Base-by-base conservation (phyloP, 78 protist genomes). In the Dictyostelium brefeldianum region DNA sequence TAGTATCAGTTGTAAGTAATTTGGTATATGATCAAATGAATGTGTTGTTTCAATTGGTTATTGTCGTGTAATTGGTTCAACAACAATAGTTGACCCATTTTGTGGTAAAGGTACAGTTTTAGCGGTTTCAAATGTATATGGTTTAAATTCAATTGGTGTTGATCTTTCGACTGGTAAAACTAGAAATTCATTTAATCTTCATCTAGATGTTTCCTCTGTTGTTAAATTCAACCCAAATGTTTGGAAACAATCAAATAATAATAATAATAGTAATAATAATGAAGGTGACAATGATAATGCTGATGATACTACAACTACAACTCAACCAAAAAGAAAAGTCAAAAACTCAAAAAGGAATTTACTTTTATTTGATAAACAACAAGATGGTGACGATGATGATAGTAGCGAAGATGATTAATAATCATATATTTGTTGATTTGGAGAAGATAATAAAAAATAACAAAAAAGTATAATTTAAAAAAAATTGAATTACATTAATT, bases 91-190 rank as follows among this genome's bases (percentile, higher is more conserved):
- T 7, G 92, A 87, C 36, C 59, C 79, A 10, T 87, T 87, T 36
- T 87, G 92, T 64, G 92, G 92, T 12, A 87, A 87, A 62, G 92
- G 92, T 36, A 64, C 65, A 29, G 78, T 77, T 6, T 50, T 74
- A 2, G 92, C 84, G 0, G 54, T 65, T 1, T 83, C 92, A 12
- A 87, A 87, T 51, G 46, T 77, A 11, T 51, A 57, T 25, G 92
- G 92, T 46, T 50, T 87, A 31, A 48, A 59, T 36, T 56, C 84
- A 20, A 53, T 87, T 48, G 92, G 92, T 51, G 83, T 87, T 2
- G 92, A 87, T 77, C 27, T 87, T 5, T 56, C 92, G 8, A 48
- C 67, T 15, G 41, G 83, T 12, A 87, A 87, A 65, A 11, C n/a
- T 6, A 56, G 83, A 64, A 31, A 87, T 15, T 48, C 71, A n/a